A percentile compares a stretch with the other conserved stretches of the same genome.
Evolutionary conservation across 2,329 filamentous ascomycete species (phyloP).

Genomic region (Apiospora arundinis): DNA sequence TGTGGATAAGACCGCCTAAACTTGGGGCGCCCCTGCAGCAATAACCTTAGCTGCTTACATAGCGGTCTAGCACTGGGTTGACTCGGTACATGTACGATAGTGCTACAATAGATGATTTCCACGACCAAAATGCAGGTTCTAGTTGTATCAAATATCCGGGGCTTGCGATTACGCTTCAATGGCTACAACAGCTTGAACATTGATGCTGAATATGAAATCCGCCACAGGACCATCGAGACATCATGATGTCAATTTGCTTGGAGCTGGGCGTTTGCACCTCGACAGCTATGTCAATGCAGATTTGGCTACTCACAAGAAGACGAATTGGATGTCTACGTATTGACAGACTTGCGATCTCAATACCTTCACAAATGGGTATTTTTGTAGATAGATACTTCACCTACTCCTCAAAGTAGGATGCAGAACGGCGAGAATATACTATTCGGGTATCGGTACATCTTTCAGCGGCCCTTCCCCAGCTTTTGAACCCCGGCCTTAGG

Average conservation of each 20-base stretch:
- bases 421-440: background rate
- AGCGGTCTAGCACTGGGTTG: background rate
- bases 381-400: background rate
- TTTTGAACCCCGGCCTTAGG: slow-evolving; percentile 23
- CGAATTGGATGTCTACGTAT: too few species aligned
- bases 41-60: background rate
- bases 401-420: background rate
- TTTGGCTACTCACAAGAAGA: too few species aligned
- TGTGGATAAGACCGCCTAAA: background rate
- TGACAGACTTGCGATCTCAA: too few species aligned
- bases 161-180: background rate
- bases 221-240: background rate
- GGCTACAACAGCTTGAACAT: background rate
- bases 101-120: background rate
- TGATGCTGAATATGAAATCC: background rate
- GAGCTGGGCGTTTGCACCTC: background rate
- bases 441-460: background rate
- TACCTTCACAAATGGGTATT: too few species aligned
- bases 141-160: background rate
- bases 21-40: background rate
- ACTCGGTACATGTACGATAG: background rate
- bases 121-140: background rate
- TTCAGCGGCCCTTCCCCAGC: slow-evolving; percentile 24
- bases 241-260: background rate
- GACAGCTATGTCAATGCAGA: background rate